phyloP scores from a whole-genome alignment of 306 rosid genomes.

The Corylus avellana region DNA sequence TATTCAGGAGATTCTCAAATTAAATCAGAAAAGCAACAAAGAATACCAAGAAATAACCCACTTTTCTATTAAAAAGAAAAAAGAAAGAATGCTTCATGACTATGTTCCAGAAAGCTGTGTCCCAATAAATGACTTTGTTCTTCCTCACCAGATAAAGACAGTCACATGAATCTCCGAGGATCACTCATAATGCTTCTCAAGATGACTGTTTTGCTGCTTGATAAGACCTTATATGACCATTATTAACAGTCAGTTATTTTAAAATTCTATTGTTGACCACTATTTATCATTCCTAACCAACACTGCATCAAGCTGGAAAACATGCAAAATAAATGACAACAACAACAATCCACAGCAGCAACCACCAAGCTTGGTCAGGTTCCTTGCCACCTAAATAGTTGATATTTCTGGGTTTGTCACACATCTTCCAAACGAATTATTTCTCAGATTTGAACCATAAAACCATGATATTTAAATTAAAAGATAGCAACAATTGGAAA shows the following conservation, averaged over 20 bases:
- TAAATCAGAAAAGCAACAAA: neutral
- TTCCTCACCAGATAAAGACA: neutral
- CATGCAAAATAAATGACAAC: neutral
- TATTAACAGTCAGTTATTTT: neutral
- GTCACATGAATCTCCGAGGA: neutral
- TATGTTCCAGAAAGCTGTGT: neutral
- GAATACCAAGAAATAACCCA: neutral
- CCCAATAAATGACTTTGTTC: neutral
- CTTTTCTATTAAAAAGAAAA: neutral
- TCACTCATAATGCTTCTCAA: neutral
- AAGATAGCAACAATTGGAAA: neutral
- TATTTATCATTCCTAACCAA: neutral
- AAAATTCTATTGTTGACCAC: neutral
- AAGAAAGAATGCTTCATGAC: neutral
- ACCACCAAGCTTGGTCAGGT: constrained; percentile 7
- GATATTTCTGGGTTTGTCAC: neutral
- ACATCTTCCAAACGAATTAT: neutral
- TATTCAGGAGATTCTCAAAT: neutral
- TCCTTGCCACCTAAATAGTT: neutral
- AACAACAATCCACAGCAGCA: neutral
- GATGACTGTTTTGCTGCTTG: neutral
- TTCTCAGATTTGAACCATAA: neutral
- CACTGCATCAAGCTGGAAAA: neutral
- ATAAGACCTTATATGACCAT: neutral
- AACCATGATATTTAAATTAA: neutral